Percentiles rank a stretch among this genome's conserved stretches.
Conservation (phyloP, 2,329 filamentous ascomycete species). For the Trichocomaceae sp. region DNA sequence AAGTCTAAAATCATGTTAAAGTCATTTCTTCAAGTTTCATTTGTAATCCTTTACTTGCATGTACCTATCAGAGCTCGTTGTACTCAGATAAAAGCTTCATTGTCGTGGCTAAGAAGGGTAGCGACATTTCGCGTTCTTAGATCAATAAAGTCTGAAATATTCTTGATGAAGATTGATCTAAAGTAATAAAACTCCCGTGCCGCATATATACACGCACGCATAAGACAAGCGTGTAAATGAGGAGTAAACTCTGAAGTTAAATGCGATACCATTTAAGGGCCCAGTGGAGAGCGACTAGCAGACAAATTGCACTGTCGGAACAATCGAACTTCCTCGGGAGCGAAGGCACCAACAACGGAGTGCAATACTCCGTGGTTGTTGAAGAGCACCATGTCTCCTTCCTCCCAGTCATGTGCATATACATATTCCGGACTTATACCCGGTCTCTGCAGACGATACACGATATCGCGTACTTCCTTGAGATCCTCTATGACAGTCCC, state of each 20-base stretch:
- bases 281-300: conserved; percentile 13
- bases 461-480: conserved; percentile 57
- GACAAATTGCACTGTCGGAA: conserved; percentile 77
- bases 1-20: too few relatives aligned
- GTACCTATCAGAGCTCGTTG: not conserved
- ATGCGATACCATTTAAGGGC: not conserved
- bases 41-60: not conserved
- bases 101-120: not conserved
- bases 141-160: not conserved
- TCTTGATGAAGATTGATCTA: not conserved
- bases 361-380: conserved; percentile 71
- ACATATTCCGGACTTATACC: conserved; percentile 63
- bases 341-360: conserved; percentile 68
- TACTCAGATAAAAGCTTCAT: not conserved
- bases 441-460: conserved; percentile 65
- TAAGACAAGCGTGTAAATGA: not conserved
- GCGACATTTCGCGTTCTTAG: too few relatives aligned
- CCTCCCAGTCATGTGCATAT: conserved; percentile 69
- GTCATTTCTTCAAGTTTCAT: not conserved
- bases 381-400: conserved; percentile 70
- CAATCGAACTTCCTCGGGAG: conserved; percentile 63
- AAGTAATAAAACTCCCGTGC: not conserved
- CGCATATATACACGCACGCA: not conserved
- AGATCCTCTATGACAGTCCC: conserved; percentile 65
- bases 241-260: not conserved